Evolutionary conservation across 352 stramenopile species (phyloP), one percentile per base, ranked within the genome.

Genomic region (Globisporangium yorkense): DNA sequence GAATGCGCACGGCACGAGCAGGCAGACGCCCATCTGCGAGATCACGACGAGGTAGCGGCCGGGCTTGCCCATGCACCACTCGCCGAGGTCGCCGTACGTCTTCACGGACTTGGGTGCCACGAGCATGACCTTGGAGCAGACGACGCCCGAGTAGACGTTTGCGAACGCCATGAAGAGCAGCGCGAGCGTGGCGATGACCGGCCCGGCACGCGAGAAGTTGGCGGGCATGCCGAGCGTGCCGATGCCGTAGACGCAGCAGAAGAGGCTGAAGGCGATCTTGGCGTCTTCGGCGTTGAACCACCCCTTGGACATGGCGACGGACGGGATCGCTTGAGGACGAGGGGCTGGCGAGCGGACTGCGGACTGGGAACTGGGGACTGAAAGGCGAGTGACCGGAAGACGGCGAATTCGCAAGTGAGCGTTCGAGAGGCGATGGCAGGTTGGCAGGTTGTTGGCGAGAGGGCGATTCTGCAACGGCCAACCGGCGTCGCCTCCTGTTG

Each of bases 111-210:
- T 7, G 1, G 12, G 37, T 2, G 37, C 33, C 5, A 37, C 0
- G 5, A 88, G 57, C 66, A 88, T 70, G 45, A 80, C 68, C 54
- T 78, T 78, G 48, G 69, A 82, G 49, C 65, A 69, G 4, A 69
- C 50, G 27, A 84, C 67, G n/a, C n/a, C n/a, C 4, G 70, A 74
- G 1, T 85, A 87, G 46, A 85, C 55, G 63, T 87, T 87, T 60
- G 72, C 68, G 47, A 78, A 74, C 0, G 72, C 77, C 77, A 87
- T 87, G 61, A 87, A 83, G 20, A 72, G 54, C 49, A 83, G 71
- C 24, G 70, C 74, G 41, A 78, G 53, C 16, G 63, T 62, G 6
- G 72, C 75, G 3, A 78, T 39, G 20, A 40, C 53, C 13, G 66
- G 66, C 0, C 66, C 41, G 5, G 41, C 41, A 12, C 41, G 41